phyloP scores from a whole-genome alignment of 2,329 filamentous ascomycete species.

The Aureobasidium leucospermi region DNA sequence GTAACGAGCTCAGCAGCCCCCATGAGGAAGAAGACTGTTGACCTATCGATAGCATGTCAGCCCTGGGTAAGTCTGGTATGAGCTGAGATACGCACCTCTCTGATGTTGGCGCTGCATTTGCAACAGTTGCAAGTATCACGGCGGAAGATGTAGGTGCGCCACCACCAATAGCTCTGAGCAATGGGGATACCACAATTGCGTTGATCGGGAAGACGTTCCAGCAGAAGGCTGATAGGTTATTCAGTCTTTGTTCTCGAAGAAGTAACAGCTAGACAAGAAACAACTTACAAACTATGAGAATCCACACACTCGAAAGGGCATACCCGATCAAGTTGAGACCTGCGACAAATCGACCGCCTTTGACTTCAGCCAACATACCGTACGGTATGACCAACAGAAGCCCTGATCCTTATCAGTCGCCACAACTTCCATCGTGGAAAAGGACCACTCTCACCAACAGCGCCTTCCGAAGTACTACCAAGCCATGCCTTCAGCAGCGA shows the following conservation, averaged over 20 bases:
- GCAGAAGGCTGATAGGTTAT: not conserved
- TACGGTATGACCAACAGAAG: conserved; percentile 2
- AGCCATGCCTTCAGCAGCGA: not conserved
- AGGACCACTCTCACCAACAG: not conserved
- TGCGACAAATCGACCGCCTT: not conserved
- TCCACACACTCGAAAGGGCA: conserved; percentile 2
- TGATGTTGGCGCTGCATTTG: not conserved
- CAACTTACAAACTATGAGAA: not conserved
- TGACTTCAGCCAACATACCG: not conserved
- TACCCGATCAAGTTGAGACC: conserved; percentile 2
- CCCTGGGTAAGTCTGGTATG: not conserved
- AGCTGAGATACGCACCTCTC: not conserved
- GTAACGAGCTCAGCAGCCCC: not conserved
- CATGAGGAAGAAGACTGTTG: conserved; percentile 2
- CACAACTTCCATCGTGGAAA: not conserved
- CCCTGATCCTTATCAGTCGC: not conserved
- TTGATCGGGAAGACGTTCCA: not conserved
- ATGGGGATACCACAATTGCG: not conserved
- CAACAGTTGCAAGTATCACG: conserved; percentile 2
- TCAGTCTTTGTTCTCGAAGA: not conserved
- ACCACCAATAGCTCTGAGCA: conserved; percentile 1
- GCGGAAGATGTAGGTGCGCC: not conserved
- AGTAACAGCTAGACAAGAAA: not conserved
- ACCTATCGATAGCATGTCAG: not conserved
- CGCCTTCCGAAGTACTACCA: not conserved